Conservation (phyloP, 352 stramenopile species). For the Pythium inflatum region DNA sequence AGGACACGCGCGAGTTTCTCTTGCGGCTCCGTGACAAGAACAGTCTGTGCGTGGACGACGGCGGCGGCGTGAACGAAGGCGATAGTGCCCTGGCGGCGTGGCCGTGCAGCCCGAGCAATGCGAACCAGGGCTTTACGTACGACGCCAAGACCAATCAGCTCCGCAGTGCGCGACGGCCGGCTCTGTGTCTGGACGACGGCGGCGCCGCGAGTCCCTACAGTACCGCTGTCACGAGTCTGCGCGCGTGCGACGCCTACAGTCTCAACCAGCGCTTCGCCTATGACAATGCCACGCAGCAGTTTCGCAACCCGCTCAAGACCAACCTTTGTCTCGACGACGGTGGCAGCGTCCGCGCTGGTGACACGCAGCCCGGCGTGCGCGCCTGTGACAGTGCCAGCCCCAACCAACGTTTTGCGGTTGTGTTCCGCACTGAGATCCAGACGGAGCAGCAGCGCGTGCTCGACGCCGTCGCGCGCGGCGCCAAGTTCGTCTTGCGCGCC, state of each 20-base stretch:
- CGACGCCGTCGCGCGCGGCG: conserved; percentile 7
- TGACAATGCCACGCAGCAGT: conserved; percentile 4
- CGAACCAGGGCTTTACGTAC: conserved; percentile 33
- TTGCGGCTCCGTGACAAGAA: conserved; percentile 5
- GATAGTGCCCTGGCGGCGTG: neutral
- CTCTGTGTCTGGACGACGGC: conserved; percentile 41
- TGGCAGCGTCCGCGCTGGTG: neutral
- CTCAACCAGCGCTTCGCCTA: neutral
- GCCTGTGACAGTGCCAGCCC: neutral
- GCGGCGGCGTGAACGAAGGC: conserved; percentile 15
- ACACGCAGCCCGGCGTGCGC: neutral
- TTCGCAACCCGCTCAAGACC: neutral
- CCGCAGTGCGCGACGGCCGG: conserved; percentile 10
- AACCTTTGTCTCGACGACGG: conserved; percentile 5
- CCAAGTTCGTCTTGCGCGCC: conserved; percentile 8
- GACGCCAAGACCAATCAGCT: conserved; percentile 11
- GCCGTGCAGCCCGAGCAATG: conserved; percentile 26
- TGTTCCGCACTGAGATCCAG: neutral
- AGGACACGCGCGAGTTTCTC: conserved; percentile 8
- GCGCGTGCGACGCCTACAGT: neutral
- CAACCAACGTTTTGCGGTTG: conserved; percentile 12
- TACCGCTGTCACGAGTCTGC: neutral
- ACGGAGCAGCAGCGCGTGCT: conserved; percentile 1
- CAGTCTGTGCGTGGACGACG: conserved; percentile 33
- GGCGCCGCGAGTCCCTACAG: conserved; percentile 4